Conservation (phyloP, 225 moss, liverwort and hornwort species). For the Pseudoscleropodium purum region DNA sequence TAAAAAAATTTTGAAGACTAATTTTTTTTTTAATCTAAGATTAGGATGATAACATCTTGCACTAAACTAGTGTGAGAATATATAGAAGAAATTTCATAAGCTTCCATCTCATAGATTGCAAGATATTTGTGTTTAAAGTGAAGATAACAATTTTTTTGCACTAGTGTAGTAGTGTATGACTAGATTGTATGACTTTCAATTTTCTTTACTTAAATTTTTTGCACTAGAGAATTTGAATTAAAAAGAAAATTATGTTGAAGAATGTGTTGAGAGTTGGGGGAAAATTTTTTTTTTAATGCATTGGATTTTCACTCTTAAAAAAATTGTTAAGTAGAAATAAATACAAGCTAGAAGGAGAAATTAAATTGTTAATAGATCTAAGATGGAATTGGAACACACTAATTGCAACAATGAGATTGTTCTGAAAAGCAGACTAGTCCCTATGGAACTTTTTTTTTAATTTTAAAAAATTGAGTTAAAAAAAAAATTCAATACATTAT, state of each 20-base stretch:
- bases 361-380: background rate
- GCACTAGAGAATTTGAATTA: background rate
- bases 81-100: background rate
- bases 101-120: background rate
- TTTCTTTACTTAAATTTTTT: no score
- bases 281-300: no score
- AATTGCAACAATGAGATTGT: background rate
- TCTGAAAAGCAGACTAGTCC: background rate
- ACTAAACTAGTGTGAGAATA: no score
- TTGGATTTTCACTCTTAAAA: background rate
- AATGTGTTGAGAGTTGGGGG: fast-evolving
- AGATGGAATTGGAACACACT: background rate
- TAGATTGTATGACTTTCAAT: background rate
- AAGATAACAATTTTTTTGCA: background rate
- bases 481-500: background rate
- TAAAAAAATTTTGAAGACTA: no score
- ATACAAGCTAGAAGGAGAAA: background rate
- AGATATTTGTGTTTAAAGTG: no score
- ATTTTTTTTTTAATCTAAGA: no score
- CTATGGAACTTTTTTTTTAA: background rate
- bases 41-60: no score
- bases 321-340: background rate
- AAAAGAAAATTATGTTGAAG: background rate
- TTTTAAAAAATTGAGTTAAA: background rate
- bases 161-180: background rate